These are phyloP conservation scores for Oryza longistaminata DNA, from an alignment of 176 grass and related monocot species.

Conservation along the genomic window DNA sequence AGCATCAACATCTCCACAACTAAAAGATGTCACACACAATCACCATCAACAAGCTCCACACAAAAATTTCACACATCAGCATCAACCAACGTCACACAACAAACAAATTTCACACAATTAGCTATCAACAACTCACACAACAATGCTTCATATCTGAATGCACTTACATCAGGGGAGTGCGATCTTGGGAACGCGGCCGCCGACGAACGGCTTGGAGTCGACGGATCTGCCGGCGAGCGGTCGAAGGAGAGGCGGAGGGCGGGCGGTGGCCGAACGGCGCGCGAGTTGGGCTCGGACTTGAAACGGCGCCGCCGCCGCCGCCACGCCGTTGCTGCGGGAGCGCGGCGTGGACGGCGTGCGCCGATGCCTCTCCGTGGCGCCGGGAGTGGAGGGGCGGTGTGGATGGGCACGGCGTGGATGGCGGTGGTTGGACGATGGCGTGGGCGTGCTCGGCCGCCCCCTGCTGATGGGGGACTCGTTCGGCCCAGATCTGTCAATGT, in stretches of 20 bases:
- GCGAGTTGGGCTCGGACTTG: conserved; percentile 68
- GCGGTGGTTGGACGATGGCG: conserved; percentile 59
- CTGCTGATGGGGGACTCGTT: conserved; percentile 73
- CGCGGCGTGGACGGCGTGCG: conserved; percentile 64
- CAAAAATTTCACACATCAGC: too few relatives aligned
- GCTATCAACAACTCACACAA: too few relatives aligned
- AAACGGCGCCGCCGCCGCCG: conserved; percentile 47
- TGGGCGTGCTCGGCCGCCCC: conserved; percentile 66
- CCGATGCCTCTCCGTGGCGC: conserved; percentile 39
- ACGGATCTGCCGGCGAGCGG: conserved; percentile 74
- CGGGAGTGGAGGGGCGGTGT: conserved; percentile 49
- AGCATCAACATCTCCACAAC: conserved; percentile 3
- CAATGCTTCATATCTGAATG: not conserved
- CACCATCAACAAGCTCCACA: too few relatives aligned
- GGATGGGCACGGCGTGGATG: conserved; percentile 45
- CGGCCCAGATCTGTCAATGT: conserved; percentile 77
- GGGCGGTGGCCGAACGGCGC: conserved; percentile 43
- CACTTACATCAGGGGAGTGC: conserved; percentile 78
- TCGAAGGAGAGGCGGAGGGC: conserved; percentile 88
- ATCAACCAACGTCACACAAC: too few relatives aligned
- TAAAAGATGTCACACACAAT: too few relatives aligned
- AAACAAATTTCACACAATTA: too few relatives aligned
- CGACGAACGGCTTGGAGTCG: conserved; percentile 67
- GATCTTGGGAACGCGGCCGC: conserved; percentile 71
- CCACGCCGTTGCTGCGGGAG: conserved; percentile 38